These are phyloP conservation scores for Leptosphaerulina australis DNA, from an alignment of 2,329 filamentous ascomycete species.

Conservation along the genomic window DNA sequence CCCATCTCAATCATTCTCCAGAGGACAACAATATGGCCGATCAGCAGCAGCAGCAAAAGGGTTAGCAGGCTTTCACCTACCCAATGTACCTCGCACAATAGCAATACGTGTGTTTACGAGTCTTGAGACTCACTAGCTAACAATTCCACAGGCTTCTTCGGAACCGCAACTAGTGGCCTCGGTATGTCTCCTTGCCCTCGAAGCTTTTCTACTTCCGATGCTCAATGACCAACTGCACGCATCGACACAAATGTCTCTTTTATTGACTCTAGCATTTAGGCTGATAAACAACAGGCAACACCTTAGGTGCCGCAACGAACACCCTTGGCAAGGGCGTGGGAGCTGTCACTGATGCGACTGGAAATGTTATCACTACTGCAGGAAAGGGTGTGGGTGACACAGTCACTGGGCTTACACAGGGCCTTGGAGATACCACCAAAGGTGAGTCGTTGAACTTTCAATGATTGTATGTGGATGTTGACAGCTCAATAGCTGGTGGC, in stretches of 20 bases:
- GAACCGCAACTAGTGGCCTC: slow-evolving; percentile 41
- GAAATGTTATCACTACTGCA: slow-evolving; percentile 39
- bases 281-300: slow-evolving; percentile 36
- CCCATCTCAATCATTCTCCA: background rate
- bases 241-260: background rate
- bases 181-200: slow-evolving; percentile 24
- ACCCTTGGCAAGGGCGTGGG: slow-evolving; percentile 44
- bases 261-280: background rate
- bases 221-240: background rate
- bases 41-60: slow-evolving; percentile 34
- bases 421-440: slow-evolving; percentile 45
- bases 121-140: background rate
- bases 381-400: slow-evolving; percentile 47
- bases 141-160: slow-evolving; percentile 36
- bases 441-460: slow-evolving; percentile 21
- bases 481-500: slow-evolving; percentile 31
- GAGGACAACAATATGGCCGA: slow-evolving; percentile 33
- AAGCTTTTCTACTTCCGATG: background rate
- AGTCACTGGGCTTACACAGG: slow-evolving; percentile 42
- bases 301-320: slow-evolving; percentile 42
- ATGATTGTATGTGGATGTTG: slow-evolving; percentile 4
- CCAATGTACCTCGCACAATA: background rate
- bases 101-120: background rate
- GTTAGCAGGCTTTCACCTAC: slow-evolving; percentile 21
- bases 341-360: slow-evolving; percentile 38